Conservation (phyloP, 2,329 filamentous ascomycete species). For the Alternaria solani region DNA sequence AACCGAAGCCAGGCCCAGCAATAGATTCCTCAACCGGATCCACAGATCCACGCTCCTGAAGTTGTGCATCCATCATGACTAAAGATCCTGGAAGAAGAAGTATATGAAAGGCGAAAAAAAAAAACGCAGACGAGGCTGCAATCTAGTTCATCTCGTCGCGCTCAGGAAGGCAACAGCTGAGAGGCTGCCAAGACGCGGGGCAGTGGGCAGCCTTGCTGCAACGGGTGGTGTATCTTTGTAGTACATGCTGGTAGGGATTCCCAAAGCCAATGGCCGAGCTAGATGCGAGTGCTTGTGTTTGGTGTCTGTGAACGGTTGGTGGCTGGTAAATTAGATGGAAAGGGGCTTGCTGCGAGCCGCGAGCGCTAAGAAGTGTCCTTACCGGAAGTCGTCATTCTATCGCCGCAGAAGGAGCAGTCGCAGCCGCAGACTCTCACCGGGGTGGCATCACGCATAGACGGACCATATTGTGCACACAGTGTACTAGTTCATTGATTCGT, state of each 20-base stretch:
- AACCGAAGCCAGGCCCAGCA: not conserved
- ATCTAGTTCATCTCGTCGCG: not conserved
- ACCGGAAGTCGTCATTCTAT: not conserved
- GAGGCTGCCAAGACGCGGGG: slow-evolving; percentile 4
- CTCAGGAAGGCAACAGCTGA: not conserved
- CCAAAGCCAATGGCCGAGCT: not conserved
- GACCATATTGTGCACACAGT: not conserved
- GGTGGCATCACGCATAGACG: not conserved
- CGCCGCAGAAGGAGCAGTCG: not conserved
- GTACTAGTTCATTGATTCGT: slow-evolving; percentile 15
- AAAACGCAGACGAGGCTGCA: fast-evolving
- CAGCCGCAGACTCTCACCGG: not conserved
- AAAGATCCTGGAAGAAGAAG: not conserved
- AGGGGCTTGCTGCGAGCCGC: not conserved
- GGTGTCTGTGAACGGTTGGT: not conserved
- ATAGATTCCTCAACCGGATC: too few relatives aligned
- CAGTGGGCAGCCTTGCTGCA: not conserved
- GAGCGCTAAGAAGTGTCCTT: not conserved
- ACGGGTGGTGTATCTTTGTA: not conserved
- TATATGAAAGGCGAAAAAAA: not conserved
- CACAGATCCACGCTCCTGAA: fast-evolving
- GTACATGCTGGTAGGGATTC: not conserved
- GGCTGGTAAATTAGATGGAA: not conserved
- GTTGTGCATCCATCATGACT: not conserved
- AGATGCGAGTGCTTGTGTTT: too few relatives aligned